Evolutionary conservation across 148 eudicot genomes (phyloP), one percentile per base, ranked within the genome.

Genomic region (Suaeda aralocaspica): DNA sequence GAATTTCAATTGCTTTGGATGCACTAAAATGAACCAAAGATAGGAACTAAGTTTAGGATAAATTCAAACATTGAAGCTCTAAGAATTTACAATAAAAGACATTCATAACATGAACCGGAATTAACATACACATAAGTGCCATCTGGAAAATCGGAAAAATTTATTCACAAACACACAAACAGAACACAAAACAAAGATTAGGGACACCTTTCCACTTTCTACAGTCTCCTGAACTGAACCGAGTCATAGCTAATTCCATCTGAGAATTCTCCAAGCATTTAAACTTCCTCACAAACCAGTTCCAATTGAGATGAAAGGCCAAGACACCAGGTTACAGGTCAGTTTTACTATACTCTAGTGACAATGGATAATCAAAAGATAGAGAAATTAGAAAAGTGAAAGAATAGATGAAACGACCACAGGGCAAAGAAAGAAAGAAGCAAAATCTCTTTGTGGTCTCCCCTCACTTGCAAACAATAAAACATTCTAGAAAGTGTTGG

Each of bases 1-100:
- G 97, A 76, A 95, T 95, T 74, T 89, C 96, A 82, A 95, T 81
- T 42, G 97, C 97, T 81, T 95, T 95, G 56, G 96, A 81, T 62
- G 92, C 88, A 83, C 99, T 95, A 64, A 44, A 28, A 70, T 68
- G 66, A 59, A 72, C n/a, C n/a, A n/a, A n/a, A n/a, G n/a, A n/a
- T n/a, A n/a, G n/a, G n/a, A 69, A 64, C 9, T 52, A 15, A 45
- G 21, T 48, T 18, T 9, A 44, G 60, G 72, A 63, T 29, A 28
- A 21, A 22, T 77, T 3, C 10, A 56, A n/a, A 42, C 49, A 74
- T 29, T 39, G 9, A 28, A 19, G 48, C 41, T 36, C 15, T 25
- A 68, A n/a, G 34, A 59, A n/a, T 13, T 59, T 25, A 41, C 42
- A 49, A 25, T 19, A 19, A 36, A 5, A 45, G 9, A 39, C 44